Evolutionary conservation across 176 grass and related monocot species (phyloP).

Genomic region (Zoysia pacifica): DNA sequence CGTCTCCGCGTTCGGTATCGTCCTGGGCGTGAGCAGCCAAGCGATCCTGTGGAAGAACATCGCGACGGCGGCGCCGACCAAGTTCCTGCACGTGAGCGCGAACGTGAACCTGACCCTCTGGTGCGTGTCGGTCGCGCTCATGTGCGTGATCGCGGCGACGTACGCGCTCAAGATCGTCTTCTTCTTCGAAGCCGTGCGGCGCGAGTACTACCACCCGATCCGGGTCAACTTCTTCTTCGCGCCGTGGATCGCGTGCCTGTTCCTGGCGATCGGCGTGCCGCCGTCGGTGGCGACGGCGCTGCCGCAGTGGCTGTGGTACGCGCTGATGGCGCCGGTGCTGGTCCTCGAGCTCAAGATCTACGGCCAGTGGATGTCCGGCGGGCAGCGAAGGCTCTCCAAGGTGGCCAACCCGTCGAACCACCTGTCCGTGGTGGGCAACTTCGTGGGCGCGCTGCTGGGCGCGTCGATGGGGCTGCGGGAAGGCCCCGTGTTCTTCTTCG

Average conservation of each 20-base stretch:
- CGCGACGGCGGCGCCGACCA: conserved; percentile 59
- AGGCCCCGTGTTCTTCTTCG: conserved; percentile 83
- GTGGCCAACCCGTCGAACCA: conserved; percentile 90
- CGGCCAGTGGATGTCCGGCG: conserved; percentile 95
- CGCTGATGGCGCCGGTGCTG: conserved; percentile 75
- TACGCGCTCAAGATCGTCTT: conserved; percentile 74
- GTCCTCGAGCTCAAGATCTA: conserved; percentile 91
- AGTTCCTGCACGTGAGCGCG: conserved; percentile 64
- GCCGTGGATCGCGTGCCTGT: conserved; percentile 82
- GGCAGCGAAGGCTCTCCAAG: conserved; percentile 76
- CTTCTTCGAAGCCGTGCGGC: conserved; percentile 82
- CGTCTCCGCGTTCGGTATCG: conserved; percentile 78
- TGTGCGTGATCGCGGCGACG: conserved; percentile 39
- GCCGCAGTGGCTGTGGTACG: conserved; percentile 68
- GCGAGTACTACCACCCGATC: conserved; percentile 91
- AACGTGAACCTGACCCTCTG: conserved; percentile 73
- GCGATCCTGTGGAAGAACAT: conserved; percentile 88
- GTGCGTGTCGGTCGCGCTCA: conserved; percentile 60
- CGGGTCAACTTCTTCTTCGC: conserved; percentile 97
- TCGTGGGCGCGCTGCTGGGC: conserved; percentile 81
- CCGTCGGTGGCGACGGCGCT: conserved; percentile 33
- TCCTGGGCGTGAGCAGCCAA: conserved; percentile 89
- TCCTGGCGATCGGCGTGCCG: conserved; percentile 68
- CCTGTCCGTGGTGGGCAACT: conserved; percentile 83
- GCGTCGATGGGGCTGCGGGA: conserved; percentile 79